Conservation (phyloP, 805 yeast species). For the Yamadazyma paraphyllophila region DNA sequence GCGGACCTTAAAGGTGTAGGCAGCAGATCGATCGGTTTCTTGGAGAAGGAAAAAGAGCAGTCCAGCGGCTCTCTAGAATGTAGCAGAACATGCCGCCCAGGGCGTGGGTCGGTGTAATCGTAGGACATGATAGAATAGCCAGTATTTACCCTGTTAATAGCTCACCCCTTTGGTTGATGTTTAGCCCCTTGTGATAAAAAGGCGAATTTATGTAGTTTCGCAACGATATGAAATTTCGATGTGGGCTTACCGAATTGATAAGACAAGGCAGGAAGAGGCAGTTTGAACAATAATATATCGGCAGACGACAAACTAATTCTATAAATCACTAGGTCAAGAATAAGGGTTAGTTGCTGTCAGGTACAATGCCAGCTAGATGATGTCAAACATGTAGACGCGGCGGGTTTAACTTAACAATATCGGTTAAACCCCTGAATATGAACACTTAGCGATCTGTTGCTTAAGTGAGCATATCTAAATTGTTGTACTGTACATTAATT, state of each 20-base stretch:
- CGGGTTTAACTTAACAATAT: no score
- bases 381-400: no score
- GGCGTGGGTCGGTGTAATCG: neutral
- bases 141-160: neutral
- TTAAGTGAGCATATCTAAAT: neutral
- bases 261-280: neutral
- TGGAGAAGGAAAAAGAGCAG: constrained; percentile 29
- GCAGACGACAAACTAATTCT: no score
- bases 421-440: neutral
- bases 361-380: no score
- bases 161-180: neutral
- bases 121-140: neutral
- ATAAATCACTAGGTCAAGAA: no score
- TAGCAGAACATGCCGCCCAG: neutral
- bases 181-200: neutral
- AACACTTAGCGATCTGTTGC: neutral
- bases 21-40: constrained; percentile 25
- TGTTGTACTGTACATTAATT: neutral
- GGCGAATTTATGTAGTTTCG: neutral
- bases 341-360: no score
- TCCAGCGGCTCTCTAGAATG: neutral
- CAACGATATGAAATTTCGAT: neutral
- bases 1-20: constrained; percentile 19
- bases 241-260: neutral
- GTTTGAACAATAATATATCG: neutral